Percentiles rank a stretch among this genome's conserved stretches.
Conservation (phyloP, 371 early-diverging fungal genomes). For the Mortierella sp. region DNA sequence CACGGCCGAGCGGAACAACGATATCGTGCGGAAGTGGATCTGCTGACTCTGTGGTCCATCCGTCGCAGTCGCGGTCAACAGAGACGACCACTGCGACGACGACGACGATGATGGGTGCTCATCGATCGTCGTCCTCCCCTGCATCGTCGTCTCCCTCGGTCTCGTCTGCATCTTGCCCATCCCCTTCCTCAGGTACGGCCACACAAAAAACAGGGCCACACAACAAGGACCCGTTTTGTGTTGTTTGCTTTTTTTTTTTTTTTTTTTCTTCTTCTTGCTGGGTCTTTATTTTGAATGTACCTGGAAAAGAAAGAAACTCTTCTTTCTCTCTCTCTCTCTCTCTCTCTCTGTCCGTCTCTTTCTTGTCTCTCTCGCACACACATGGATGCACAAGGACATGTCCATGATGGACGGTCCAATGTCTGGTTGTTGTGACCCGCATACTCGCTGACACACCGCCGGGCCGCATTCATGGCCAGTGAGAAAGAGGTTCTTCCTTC, state of each 20-base stretch:
- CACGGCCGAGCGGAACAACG: not conserved
- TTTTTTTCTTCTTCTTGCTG: conserved; percentile 14
- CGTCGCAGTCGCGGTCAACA: not conserved
- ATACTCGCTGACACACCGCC: too few species aligned
- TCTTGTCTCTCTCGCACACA: conserved; percentile 7
- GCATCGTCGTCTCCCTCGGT: conserved; percentile 26
- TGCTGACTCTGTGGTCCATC: conserved; percentile 32
- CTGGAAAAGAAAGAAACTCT: too few species aligned
- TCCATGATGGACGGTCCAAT: too few species aligned
- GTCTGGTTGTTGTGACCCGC: too few species aligned
- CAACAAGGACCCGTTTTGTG: not conserved
- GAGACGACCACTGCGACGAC: too few species aligned
- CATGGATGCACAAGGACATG: conserved; percentile 18
- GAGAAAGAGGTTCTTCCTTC: too few species aligned
- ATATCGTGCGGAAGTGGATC: conserved; percentile 23
- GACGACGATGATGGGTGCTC: conserved; percentile 22
- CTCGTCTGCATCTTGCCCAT: conserved; percentile 26
- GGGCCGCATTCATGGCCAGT: too few species aligned
- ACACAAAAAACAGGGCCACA: not conserved
- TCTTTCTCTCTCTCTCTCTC: conserved; percentile 1
- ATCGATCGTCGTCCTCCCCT: conserved; percentile 33
- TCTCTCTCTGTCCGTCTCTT: not conserved
- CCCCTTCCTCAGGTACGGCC: conserved; percentile 41
- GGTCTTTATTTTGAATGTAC: too few species aligned
- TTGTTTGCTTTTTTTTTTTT: conserved; percentile 7